Evolutionary conservation across 345 rosid genomes (phyloP).

Genomic region (Linum tenue): DNA sequence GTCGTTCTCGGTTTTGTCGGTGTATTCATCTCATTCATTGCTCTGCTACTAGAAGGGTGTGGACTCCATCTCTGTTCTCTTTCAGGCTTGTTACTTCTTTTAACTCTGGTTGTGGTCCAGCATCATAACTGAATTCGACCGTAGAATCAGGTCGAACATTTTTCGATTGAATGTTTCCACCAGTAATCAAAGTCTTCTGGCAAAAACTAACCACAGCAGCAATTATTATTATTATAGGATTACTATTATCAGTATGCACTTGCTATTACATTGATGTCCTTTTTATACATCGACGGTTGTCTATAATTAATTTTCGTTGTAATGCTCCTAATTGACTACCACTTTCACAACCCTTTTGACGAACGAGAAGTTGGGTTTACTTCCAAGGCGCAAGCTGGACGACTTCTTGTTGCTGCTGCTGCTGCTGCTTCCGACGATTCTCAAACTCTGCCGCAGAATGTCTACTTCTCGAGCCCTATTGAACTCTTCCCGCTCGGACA

Average conservation of each 20-base stretch:
- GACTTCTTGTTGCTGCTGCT: conserved; percentile 17
- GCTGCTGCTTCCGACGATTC: conserved; percentile 24
- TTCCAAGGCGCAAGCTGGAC: not conserved
- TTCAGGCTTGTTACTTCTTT: not conserved
- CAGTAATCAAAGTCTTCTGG: not conserved
- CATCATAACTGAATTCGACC: no score
- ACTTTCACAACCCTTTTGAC: conserved; percentile 6
- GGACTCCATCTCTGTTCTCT: not conserved
- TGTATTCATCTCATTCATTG: no score
- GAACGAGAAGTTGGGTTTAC: conserved; percentile 10
- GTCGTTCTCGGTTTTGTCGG: no score
- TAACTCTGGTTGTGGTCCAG: not conserved
- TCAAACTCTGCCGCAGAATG: conserved; percentile 64
- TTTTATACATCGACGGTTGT: no score
- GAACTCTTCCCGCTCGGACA: conserved; percentile 36
- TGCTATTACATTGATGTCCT: no score
- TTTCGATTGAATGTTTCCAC: not conserved
- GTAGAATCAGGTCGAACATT: no score
- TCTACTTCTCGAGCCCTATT: conserved; percentile 52
- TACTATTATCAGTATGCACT: no score
- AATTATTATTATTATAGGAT: no score
- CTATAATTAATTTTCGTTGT: no score
- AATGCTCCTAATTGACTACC: not conserved
- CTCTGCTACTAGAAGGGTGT: not conserved
- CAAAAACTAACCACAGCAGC: not conserved